Percentiles rank a stretch among this genome's conserved stretches.
These are phyloP conservation scores for Hymenotorrendiella dingleyae DNA, from an alignment of 2,329 filamentous ascomycete genomes.

Conservation along the genomic window DNA sequence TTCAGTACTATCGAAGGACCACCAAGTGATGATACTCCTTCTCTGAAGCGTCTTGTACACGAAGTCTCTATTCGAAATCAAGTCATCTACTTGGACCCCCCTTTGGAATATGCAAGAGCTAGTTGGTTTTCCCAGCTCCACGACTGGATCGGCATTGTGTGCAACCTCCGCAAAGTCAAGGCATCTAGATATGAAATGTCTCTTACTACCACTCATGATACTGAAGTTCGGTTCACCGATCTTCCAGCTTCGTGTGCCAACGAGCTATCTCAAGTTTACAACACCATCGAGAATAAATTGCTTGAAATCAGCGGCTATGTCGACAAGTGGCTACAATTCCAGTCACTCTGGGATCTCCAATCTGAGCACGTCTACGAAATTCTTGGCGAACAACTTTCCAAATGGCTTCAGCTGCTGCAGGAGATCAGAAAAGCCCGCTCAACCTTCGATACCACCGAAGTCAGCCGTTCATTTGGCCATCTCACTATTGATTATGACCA, in stretches of 20 bases:
- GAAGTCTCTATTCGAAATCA: slow-evolving; percentile 98
- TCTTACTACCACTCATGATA: slow-evolving; percentile 59
- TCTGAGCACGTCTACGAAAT: slow-evolving; percentile 92
- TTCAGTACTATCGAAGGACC: slow-evolving; percentile 37
- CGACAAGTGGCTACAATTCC: slow-evolving; percentile 97
- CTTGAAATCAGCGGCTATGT: slow-evolving; percentile 77
- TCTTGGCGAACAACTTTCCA: slow-evolving; percentile 82
- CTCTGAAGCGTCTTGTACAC: slow-evolving; percentile 69
- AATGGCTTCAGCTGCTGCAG: slow-evolving; percentile 93
- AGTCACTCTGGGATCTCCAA: slow-evolving; percentile 96
- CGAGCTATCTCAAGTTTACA: slow-evolving; percentile 73
- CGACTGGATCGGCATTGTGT: slow-evolving; percentile 87
- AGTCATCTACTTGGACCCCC: slow-evolving; percentile 92
- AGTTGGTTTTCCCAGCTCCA: slow-evolving; percentile 93
- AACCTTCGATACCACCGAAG: slow-evolving; percentile 96
- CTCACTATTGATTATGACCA: slow-evolving; percentile 97
- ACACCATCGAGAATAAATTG: slow-evolving; percentile 76
- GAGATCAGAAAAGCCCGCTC: slow-evolving; percentile 93
- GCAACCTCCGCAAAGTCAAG: slow-evolving; percentile 89
- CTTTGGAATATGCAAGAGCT: slow-evolving; percentile 82
- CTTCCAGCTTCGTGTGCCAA: slow-evolving; percentile 79
- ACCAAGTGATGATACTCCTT: slow-evolving; percentile 48
- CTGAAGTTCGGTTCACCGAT: slow-evolving; percentile 71
- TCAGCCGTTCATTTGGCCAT: slow-evolving; percentile 87
- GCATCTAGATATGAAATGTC: slow-evolving; percentile 92